Evolutionary conservation across 768 basidiomycete genomes (phyloP).

Genomic region (Rhizopogon vinicolor): DNA sequence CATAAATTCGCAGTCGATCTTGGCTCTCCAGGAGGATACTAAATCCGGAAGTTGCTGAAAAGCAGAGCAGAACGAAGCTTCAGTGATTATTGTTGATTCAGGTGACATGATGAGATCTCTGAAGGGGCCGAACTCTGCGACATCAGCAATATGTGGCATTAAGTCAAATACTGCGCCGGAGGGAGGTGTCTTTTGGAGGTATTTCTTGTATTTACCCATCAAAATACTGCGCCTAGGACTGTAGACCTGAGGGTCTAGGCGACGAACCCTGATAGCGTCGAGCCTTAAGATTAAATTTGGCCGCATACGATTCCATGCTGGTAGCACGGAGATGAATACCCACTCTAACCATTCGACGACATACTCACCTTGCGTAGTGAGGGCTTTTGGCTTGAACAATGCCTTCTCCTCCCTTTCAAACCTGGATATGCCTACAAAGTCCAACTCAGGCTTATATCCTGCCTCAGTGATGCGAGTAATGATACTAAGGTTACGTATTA

Average conservation of each 20-base stretch:
- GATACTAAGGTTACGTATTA: not conserved
- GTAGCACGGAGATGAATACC: not conserved
- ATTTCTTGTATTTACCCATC: not conserved
- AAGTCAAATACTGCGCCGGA: not conserved
- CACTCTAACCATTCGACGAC: not conserved
- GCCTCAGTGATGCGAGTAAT: not conserved
- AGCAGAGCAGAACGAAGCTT: not conserved
- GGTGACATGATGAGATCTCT: not conserved
- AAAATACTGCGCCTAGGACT: not conserved
- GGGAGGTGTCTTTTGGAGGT: not conserved
- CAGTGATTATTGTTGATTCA: not conserved
- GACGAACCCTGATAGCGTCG: not conserved
- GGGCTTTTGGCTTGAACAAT: not conserved
- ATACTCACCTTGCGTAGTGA: not conserved
- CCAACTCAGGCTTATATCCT: not conserved
- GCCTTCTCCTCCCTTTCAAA: not conserved
- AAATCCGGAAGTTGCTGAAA: not conserved
- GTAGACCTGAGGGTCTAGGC: not conserved
- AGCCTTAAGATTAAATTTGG: not conserved
- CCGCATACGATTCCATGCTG: not conserved
- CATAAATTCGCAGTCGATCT: not conserved
- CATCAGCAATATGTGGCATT: not conserved
- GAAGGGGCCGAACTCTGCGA: not conserved
- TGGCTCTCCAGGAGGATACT: not conserved
- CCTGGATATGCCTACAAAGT: not conserved